These are phyloP conservation scores for Starmerella kuoi DNA, from an alignment of 805 yeast species.

Conservation along the genomic window DNA sequence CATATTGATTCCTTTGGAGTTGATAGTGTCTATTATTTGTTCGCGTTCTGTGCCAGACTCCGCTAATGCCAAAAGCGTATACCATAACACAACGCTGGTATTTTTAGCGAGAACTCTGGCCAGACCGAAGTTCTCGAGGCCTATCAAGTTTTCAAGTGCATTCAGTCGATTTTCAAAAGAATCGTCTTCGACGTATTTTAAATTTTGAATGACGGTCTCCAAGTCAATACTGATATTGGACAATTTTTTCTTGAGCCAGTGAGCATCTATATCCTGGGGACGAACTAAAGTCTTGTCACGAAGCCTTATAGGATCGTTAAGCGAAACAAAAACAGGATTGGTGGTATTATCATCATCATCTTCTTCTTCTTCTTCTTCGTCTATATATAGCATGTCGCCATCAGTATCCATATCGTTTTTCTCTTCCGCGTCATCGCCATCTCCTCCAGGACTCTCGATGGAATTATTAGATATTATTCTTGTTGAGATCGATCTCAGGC, in stretches of 20 bases:
- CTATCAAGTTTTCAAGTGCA: conserved; percentile 41
- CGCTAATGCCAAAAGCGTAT: conserved; percentile 36
- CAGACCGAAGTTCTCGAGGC: conserved; percentile 40
- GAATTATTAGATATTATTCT: not conserved
- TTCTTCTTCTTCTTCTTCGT: conserved; percentile 22
- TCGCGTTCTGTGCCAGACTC: conserved; percentile 31
- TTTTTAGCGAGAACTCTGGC: conserved; percentile 41
- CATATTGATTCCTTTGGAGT: conserved; percentile 10
- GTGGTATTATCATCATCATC: conserved; percentile 14
- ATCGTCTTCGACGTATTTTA: conserved; percentile 28
- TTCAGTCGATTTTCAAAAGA: conserved; percentile 34
- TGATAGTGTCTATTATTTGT: conserved; percentile 26
- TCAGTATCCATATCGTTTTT: conserved; percentile 27
- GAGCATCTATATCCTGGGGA: conserved; percentile 35
- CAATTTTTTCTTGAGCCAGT: conserved; percentile 40
- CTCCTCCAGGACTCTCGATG: too few species aligned
- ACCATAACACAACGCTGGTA: conserved; percentile 42
- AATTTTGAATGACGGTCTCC: conserved; percentile 29
- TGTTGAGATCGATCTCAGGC: conserved; percentile 18
- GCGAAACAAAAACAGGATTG: conserved; percentile 9
- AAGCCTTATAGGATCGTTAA: conserved; percentile 14
- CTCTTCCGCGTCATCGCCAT: conserved; percentile 26
- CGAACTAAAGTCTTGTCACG: conserved; percentile 21
- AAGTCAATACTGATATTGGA: conserved; percentile 10
- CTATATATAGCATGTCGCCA: conserved; percentile 20